Evolutionary conservation across 75 land plant genomes (phyloP).

Genomic region (Picea glauca): DNA sequence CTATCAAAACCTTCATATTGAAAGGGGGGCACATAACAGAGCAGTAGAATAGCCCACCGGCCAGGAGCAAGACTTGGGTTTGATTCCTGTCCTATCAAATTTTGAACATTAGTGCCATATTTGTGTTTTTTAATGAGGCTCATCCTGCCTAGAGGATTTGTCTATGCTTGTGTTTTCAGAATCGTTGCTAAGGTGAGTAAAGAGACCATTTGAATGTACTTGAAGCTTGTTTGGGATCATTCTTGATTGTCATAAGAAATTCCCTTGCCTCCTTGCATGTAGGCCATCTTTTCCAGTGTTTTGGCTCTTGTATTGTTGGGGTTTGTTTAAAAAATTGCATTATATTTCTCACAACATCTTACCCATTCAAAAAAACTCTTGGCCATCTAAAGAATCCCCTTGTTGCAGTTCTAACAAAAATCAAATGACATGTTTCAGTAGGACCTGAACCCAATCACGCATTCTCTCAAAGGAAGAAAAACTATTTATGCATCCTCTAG

Average conservation of each 20-base stretch:
- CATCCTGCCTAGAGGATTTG: background rate
- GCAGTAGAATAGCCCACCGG: too few species aligned
- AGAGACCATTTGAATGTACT: conserved; percentile 6
- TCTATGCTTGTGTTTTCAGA: background rate
- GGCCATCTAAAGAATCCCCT: background rate
- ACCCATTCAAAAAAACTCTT: background rate
- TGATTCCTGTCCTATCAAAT: too few species aligned
- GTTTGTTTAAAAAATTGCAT: background rate
- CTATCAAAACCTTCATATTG: too few species aligned
- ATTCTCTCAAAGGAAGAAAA: background rate
- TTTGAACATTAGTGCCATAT: too few species aligned
- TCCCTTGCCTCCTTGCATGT: background rate
- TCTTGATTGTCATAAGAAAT: background rate
- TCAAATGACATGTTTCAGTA: conserved; percentile 7
- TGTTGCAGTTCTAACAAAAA: background rate
- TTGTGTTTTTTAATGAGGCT: background rate
- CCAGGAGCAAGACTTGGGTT: too few species aligned
- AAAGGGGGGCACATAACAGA: too few species aligned
- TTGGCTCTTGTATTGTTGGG: conserved; percentile 2
- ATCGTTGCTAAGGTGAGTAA: background rate
- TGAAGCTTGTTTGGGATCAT: background rate
- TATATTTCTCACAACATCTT: too few species aligned
- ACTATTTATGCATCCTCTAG: background rate
- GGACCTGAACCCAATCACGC: conserved; percentile 1
- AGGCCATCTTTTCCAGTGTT: background rate